These are phyloP conservation scores for Tubosaeta sp. DNA, from an alignment of 768 basidiomycete species.

Conservation along the genomic window DNA sequence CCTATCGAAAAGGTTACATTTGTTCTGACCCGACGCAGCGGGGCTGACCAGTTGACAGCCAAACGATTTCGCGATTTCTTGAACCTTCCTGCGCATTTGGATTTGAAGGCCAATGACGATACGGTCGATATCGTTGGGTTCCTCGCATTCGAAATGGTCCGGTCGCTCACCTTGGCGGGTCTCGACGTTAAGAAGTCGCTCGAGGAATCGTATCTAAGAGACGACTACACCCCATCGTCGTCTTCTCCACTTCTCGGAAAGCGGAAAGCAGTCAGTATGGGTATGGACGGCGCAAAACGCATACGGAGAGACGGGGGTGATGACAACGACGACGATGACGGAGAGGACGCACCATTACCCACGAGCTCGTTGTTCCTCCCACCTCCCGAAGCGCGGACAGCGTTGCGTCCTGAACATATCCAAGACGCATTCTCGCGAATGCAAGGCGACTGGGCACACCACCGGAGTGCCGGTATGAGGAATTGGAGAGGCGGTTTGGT, in stretches of 20 bases:
- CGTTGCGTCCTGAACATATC: slow-evolving; percentile 80
- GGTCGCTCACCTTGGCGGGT: slow-evolving; percentile 85
- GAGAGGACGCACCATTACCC: slow-evolving; percentile 63
- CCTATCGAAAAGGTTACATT: slow-evolving; percentile 82
- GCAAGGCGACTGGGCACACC: slow-evolving; percentile 81
- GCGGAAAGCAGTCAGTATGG: slow-evolving; percentile 53
- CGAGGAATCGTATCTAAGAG: slow-evolving; percentile 65
- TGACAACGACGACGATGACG: slow-evolving; percentile 52
- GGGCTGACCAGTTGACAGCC: slow-evolving; percentile 42
- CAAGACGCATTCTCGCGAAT: slow-evolving; percentile 89
- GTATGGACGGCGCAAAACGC: slow-evolving; percentile 42
- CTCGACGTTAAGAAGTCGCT: slow-evolving; percentile 77
- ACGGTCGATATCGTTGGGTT: slow-evolving; percentile 97
- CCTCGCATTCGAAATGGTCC: slow-evolving; percentile 95
- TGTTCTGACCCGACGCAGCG: not conserved
- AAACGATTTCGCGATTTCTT: slow-evolving; percentile 95
- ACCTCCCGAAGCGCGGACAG: slow-evolving; percentile 75
- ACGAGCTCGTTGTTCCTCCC: slow-evolving; percentile 74
- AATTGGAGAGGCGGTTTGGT: slow-evolving; percentile 87
- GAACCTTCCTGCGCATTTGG: slow-evolving; percentile 80
- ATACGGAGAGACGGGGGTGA: slow-evolving; percentile 44
- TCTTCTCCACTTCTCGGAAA: slow-evolving; percentile 64
- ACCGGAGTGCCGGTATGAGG: slow-evolving; percentile 78
- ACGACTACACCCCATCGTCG: slow-evolving; percentile 46
- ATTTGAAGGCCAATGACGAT: slow-evolving; percentile 89